Base-by-base conservation (phyloP, 345 rosid species). In the Abelmoschus esculentus region DNA sequence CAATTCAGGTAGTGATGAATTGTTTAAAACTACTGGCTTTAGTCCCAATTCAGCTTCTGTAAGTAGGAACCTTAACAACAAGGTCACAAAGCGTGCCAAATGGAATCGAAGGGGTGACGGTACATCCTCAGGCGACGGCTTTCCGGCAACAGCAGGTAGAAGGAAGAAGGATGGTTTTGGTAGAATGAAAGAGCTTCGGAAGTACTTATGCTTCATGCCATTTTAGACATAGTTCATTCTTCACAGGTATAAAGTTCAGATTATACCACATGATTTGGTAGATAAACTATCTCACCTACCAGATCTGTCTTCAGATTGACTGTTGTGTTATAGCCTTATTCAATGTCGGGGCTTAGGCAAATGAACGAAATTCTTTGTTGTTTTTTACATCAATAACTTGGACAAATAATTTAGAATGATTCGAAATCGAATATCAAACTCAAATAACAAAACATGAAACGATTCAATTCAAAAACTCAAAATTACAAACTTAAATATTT, bases 171-270 rank as follows among this genome's bases (percentile, higher is more conserved):
- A 38, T 7, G 42, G 42, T 7, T 38, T 7, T 38, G 46, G 79
- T 38, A 69, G 72, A 68, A 72, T 6, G 69, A 81, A 75, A 73
- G 75, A 58, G 54, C 75, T 57, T 3, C 67, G 66, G 79, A 79
- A 85, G 80, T 80, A 78, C 52, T 40, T 69, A 36, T 81, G 91
- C 76, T 79, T 81, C 73, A 61, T 81, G 73, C 83, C 86, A n/a
- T 80, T 82, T 61, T 66, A 69, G 46, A 40, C 13, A 2, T 0
- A 47, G 6, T 72, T 60, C 50, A 13, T 53, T 17, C 11, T 22
- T 71, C 62, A 78, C n/a, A n/a, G n/a, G n/a, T n/a, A n/a, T n/a
- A n/a, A n/a, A n/a, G n/a, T n/a, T n/a, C n/a, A n/a, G n/a, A n/a
- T n/a, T n/a, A n/a, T n/a, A n/a, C n/a, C 11, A 18, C 26, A 19